A percentile compares a stretch with the other conserved stretches of the same genome.
These are phyloP conservation scores for Botrytis fabae DNA, from an alignment of 2,329 filamentous ascomycete genomes.

Conservation along the genomic window DNA sequence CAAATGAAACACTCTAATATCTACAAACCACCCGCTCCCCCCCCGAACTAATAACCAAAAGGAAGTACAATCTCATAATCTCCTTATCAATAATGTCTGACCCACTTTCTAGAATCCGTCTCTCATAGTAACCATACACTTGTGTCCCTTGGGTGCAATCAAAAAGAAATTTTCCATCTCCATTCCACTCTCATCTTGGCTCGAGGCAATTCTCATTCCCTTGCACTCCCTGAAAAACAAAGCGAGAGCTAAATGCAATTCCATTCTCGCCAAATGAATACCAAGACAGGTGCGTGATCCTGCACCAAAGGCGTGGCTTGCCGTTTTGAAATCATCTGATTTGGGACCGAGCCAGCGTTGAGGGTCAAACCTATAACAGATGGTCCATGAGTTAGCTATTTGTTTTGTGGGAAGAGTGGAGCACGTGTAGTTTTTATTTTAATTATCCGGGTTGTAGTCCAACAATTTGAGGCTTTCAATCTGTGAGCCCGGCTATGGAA, in stretches of 20 bases:
- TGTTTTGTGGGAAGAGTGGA: neutral
- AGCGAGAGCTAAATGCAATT: neutral
- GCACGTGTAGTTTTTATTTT: too few species aligned
- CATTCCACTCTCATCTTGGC: neutral
- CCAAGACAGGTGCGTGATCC: neutral
- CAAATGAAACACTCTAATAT: neutral
- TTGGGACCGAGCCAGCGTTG: neutral
- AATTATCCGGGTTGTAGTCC: too few species aligned
- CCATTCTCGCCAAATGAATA: constrained; percentile 7
- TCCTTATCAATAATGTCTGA: accelerated
- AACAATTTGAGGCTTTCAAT: too few species aligned
- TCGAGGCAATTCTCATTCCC: neutral
- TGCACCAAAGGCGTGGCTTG: neutral
- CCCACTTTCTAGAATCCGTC: neutral
- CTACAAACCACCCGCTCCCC: too few species aligned
- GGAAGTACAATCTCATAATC: neutral
- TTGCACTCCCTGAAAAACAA: neutral
- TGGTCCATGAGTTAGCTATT: neutral
- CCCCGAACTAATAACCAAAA: neutral
- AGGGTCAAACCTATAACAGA: neutral
- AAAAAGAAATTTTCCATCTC: neutral
- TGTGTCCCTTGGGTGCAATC: neutral
- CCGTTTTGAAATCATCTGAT: neutral
- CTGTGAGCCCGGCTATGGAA: too few species aligned
- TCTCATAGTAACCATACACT: constrained; percentile 6